These are phyloP conservation scores for Geranium incanum DNA, from an alignment of 441 rosid species.

Conservation along the genomic window DNA sequence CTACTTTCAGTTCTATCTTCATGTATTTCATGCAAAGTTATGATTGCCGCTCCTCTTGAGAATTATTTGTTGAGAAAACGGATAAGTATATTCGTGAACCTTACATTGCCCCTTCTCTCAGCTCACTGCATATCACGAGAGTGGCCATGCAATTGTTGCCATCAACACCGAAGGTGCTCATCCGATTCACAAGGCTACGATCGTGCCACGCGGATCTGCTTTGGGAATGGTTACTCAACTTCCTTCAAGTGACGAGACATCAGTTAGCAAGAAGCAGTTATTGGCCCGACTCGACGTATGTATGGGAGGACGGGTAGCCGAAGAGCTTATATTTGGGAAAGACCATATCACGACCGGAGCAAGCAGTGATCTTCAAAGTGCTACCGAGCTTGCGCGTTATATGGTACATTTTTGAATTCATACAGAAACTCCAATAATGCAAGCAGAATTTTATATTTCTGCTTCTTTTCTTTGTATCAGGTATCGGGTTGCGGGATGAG, in stretches of 20 bases:
- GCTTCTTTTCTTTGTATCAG: conserved; percentile 24
- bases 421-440: neutral
- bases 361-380: conserved; percentile 80
- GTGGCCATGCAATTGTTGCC: conserved; percentile 97
- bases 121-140: conserved; percentile 98
- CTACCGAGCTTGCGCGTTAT: conserved; percentile 92
- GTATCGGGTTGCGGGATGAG: conserved; percentile 97
- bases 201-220: conserved; percentile 97
- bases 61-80: neutral
- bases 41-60: neutral
- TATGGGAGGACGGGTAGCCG: conserved; percentile 99
- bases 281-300: conserved; percentile 97
- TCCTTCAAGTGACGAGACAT: conserved; percentile 91
- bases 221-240: conserved; percentile 98
- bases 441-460: too few relatives aligned
- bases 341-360: conserved; percentile 94
- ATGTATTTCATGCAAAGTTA: neutral
- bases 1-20: neutral
- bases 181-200: conserved; percentile 96
- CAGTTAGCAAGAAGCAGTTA: conserved; percentile 85
- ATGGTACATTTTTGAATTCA: conserved; percentile 45
- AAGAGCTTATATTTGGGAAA: conserved; percentile 90
- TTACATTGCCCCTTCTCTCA: conserved; percentile 24
- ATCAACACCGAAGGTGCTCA: conserved; percentile 84
- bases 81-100: conserved; percentile 11